Conservation (phyloP, 129 eudicot species). For the Artemisia annua region DNA sequence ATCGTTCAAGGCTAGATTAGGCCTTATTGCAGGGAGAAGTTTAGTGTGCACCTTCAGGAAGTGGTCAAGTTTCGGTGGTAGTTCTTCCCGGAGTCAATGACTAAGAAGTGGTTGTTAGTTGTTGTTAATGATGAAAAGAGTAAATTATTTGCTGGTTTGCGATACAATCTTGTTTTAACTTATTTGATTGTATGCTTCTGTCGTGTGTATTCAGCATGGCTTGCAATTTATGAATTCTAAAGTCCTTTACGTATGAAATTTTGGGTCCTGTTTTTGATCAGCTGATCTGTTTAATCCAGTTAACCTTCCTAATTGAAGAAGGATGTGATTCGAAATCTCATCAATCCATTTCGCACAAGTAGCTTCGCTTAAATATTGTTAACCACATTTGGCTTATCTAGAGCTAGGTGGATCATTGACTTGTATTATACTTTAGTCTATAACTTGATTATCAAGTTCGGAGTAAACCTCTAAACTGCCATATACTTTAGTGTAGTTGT, state of each 20-base stretch:
- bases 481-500: not conserved
- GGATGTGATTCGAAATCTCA: not conserved
- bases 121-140: conserved; percentile 10
- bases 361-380: not conserved
- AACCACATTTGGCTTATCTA: not conserved
- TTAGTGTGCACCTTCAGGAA: conserved; percentile 55
- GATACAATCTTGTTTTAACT: conserved; percentile 26
- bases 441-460: not conserved
- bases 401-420: too few relatives aligned
- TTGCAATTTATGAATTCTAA: conserved; percentile 26
- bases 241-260: not conserved
- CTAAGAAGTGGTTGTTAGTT: conserved; percentile 5
- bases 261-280: not conserved
- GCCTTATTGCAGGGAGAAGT: conserved; percentile 57
- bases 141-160: conserved; percentile 18
- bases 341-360: not conserved
- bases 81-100: conserved; percentile 42
- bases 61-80: conserved; percentile 71
- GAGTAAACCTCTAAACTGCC: not conserved
- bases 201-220: conserved; percentile 18
- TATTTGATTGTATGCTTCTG: conserved; percentile 24
- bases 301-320: not conserved
- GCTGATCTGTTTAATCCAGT: not conserved
- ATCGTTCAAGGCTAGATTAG: conserved; percentile 62
- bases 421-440: not conserved